Base-by-base conservation (phyloP, 306 rosid species). In the Purshia tridentata region DNA sequence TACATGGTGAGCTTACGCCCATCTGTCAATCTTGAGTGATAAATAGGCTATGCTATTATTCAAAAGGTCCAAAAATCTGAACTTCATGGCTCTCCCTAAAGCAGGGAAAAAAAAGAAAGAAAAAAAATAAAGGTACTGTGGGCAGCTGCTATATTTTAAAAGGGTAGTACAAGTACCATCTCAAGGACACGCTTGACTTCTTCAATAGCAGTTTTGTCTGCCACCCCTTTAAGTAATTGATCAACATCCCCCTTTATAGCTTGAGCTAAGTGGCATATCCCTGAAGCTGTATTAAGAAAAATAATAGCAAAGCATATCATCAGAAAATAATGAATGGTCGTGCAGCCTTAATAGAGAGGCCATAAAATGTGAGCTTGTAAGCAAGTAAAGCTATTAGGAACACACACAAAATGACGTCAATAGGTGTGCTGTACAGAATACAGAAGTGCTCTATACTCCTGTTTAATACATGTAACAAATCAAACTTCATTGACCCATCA, bases 131-230 rank as follows among this genome's bases (percentile, higher is more conserved):
- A 22, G 72, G 78, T 70, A 45, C 35, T 75, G 69, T 47, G 67
- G 67, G 65, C 39, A 82, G 49, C 46, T 22, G 19, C 18, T 67
- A 75, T 11, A 75, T 80, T 72, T 64, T 18, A n/a, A 55, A 46
- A 72, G 42, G 51, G 49, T 29, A 45, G 57, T 12, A 74, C 23
- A 44, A 66, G 70, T 81, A 93, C 98, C 98, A 91, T 88, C 71
- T 91, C 94, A 76, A 93, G 91, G 79, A 91, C 74, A 81, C 77
- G 90, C 77, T 93, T 93, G 75, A 91, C 97, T 77, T 93, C 98
- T 77, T 91, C 88, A 57, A 72, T 73, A 23, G 81, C 83, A 74
- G 80, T 86, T 86, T 76, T 89, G 69, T 93, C 97, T 64, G 65
- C 92, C 23, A 86, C 91, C 45, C 94, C 89, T 6, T 85, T 83